phyloP scores from a whole-genome alignment of 2,329 filamentous ascomycete genomes.

The Fusarium brevicatenulatum region DNA sequence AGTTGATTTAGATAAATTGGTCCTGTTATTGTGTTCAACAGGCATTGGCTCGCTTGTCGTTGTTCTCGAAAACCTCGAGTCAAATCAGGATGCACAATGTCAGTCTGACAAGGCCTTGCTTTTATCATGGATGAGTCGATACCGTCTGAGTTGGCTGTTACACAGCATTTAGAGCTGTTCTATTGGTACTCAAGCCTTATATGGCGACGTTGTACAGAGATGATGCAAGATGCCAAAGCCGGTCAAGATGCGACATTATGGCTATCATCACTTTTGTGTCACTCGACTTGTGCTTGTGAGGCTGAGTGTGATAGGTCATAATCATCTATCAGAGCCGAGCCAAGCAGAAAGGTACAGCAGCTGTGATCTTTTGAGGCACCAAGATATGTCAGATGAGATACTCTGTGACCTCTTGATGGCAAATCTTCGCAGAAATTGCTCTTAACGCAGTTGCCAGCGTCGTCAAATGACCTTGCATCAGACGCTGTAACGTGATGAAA shows the following conservation, averaged over 20 bases:
- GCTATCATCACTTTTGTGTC: constrained; percentile 10
- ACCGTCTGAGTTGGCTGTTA: constrained; percentile 30
- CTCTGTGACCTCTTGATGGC: neutral
- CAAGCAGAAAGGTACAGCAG: neutral
- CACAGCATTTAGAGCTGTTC: constrained; percentile 5
- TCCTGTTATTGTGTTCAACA: constrained; percentile 1
- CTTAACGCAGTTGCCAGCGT: neutral
- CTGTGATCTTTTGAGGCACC: neutral
- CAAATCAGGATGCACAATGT: neutral
- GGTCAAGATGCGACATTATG: constrained; percentile 21
- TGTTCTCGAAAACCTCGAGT: constrained; percentile 1
- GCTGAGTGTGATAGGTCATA: neutral
- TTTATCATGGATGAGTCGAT: constrained; percentile 7
- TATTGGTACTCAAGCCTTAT: constrained; percentile 25
- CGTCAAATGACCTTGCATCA: constrained; percentile 5
- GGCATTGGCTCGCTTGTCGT: constrained; percentile 16
- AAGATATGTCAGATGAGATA: neutral
- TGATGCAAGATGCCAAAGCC: constrained; percentile 25
- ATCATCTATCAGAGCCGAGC: neutral
- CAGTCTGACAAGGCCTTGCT: constrained; percentile 14
- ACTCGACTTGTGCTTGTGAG: neutral
- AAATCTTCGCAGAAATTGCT: neutral
- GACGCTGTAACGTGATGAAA: constrained; percentile 30
- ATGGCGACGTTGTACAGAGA: constrained; percentile 27
- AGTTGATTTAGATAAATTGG: constrained; percentile 18